Evolutionary conservation across 352 stramenopile species (phyloP).

Genomic region (Globisporangium alternatum): DNA sequence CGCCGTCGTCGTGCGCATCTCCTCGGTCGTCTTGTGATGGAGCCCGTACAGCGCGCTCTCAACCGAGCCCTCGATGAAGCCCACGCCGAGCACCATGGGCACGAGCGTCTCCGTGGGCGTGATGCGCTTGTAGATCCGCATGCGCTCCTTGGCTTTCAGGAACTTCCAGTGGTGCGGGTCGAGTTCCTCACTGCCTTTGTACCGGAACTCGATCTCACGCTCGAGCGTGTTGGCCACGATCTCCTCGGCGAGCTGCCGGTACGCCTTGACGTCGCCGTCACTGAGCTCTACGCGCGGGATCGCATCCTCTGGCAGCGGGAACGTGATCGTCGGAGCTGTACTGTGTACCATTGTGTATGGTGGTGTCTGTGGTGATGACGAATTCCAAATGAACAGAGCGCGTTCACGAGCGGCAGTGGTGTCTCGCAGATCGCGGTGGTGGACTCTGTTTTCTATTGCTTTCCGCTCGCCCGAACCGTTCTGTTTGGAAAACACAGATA

Average conservation of each 20-base stretch:
- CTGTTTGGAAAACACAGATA: too few species aligned
- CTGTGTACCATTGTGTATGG: not conserved
- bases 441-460: too few species aligned
- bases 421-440: too few species aligned
- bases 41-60: constrained; percentile 50
- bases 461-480: too few species aligned
- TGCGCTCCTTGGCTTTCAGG: constrained; percentile 26
- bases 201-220: constrained; percentile 36
- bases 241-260: constrained; percentile 27
- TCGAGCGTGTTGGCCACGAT: constrained; percentile 45
- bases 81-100: constrained; percentile 40
- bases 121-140: constrained; percentile 37
- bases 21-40: constrained; percentile 44
- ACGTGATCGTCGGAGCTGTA: constrained; percentile 11
- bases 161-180: constrained; percentile 28
- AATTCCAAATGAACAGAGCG: not conserved
- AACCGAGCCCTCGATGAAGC: constrained; percentile 33
- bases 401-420: too few species aligned
- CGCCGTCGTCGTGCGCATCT: constrained; percentile 37
- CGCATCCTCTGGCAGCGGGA: constrained; percentile 19
- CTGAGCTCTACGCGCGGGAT: constrained; percentile 27
- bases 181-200: constrained; percentile 1
- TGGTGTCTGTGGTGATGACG: not conserved
- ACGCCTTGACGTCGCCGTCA: constrained; percentile 29
- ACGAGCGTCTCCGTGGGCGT: constrained; percentile 12